phyloP scores from a whole-genome alignment of 164 flowering plant species.

The Euptelea pleiosperma region DNA sequence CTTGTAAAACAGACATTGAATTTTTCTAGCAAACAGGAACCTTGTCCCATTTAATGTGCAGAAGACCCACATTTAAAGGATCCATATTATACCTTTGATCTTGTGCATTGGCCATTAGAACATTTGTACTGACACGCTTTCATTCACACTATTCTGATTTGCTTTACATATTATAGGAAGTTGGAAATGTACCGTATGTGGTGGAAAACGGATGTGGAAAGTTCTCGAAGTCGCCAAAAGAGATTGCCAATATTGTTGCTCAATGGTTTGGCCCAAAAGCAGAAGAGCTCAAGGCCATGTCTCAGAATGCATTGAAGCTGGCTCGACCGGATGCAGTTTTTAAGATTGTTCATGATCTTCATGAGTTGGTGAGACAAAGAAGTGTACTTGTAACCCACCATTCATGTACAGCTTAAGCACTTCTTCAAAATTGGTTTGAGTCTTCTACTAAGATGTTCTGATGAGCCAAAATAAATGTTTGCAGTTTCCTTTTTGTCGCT shows the following conservation, averaged over 20 bases:
- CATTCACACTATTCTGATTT: no score
- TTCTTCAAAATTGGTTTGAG: slow-evolving; percentile 1
- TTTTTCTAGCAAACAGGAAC: no score
- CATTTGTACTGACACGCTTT: no score
- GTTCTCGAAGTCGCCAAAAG: slow-evolving; percentile 79
- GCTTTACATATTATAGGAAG: slow-evolving; percentile 73
- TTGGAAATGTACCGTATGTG: slow-evolving; percentile 90
- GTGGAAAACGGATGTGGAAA: slow-evolving; percentile 92
- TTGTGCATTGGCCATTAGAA: no score
- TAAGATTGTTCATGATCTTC: slow-evolving; percentile 89
- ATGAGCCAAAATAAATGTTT: not conserved
- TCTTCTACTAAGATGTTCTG: slow-evolving; percentile 1
- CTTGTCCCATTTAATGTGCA: no score
- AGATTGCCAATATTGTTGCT: slow-evolving; percentile 71
- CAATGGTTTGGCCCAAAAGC: slow-evolving; percentile 96
- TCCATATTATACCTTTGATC: no score
- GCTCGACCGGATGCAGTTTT: slow-evolving; percentile 90
- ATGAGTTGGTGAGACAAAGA: slow-evolving; percentile 76
- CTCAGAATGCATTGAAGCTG: slow-evolving; percentile 71
- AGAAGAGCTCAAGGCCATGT: slow-evolving; percentile 76
- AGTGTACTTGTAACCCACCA: slow-evolving; percentile 53
- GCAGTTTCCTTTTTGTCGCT: not conserved
- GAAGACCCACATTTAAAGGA: no score
- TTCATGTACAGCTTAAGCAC: slow-evolving; percentile 36
- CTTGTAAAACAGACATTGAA: no score